Evolutionary conservation across 2,329 filamentous ascomycete genomes (phyloP).

Genomic region (Cytospora paraplurivora): DNA sequence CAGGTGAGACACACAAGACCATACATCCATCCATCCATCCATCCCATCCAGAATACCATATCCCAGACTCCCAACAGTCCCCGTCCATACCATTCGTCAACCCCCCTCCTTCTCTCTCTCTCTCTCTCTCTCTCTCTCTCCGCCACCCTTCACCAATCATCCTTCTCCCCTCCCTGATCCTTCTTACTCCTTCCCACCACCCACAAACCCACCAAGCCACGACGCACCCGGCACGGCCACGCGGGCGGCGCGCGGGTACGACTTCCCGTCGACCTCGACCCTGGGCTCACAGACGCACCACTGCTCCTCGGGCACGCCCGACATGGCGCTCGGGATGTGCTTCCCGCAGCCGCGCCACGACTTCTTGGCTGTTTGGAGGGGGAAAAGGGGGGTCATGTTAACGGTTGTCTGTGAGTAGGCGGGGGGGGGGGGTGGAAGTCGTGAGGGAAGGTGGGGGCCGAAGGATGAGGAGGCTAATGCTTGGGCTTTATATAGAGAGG

Average conservation of each 20-base stretch:
- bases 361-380: slow-evolving; percentile 45
- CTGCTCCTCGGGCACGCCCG: slow-evolving; percentile 46
- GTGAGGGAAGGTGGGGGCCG: background rate
- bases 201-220: slow-evolving; percentile 38
- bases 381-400: slow-evolving; percentile 29
- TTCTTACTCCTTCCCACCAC: slow-evolving; percentile 18
- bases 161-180: slow-evolving; percentile 26
- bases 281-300: slow-evolving; percentile 53
- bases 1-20: no score
- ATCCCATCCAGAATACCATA: no score
- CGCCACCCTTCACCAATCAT: slow-evolving; percentile 26
- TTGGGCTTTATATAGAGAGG: no score
- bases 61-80: no score
- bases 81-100: no score
- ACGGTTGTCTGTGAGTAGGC: background rate
- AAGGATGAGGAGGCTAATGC: no score
- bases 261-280: slow-evolving; percentile 46
- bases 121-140: background rate
- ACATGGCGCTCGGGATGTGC: slow-evolving; percentile 49
- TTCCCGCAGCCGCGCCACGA: slow-evolving; percentile 53
- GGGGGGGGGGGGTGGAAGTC: slow-evolving; percentile 19
- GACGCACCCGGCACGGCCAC: slow-evolving; percentile 42
- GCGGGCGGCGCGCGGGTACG: slow-evolving; percentile 47
- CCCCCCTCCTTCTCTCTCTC: no score
- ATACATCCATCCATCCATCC: no score